Evolutionary conservation across 768 basidiomycete species (phyloP).

Genomic region (Podaxis rugospora): DNA sequence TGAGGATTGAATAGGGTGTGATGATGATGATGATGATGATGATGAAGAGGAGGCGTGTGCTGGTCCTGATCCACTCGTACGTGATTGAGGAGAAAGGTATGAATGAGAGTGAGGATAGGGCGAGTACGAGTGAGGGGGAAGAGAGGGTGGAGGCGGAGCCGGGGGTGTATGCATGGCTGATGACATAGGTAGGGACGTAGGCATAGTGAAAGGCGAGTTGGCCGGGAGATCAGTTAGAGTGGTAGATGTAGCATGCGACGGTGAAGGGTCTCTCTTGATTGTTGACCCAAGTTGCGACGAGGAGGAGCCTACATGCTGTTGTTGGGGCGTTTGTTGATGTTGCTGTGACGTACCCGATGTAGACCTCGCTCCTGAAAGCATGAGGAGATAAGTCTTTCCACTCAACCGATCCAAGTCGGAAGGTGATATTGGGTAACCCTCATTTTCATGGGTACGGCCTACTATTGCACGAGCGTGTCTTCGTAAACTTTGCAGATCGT

Average conservation of each 20-base stretch:
- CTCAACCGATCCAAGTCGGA: constrained; percentile 52
- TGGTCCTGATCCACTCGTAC: neutral
- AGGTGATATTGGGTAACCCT: constrained; percentile 26
- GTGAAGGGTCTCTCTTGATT: constrained; percentile 2
- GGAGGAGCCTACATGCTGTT: neutral
- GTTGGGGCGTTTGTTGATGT: neutral
- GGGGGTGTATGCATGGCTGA: neutral
- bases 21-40: neutral
- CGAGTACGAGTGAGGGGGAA: neutral
- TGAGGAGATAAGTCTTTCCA: constrained; percentile 39
- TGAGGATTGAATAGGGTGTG: neutral
- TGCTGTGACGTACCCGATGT: neutral
- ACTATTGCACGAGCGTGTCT: constrained; percentile 24
- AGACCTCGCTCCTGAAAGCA: constrained; percentile 11
- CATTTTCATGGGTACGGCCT: constrained; percentile 13
- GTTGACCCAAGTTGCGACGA: neutral
- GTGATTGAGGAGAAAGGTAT: neutral
- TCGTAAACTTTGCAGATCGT: constrained; percentile 42
- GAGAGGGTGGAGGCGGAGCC: neutral
- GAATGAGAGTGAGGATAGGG: neutral
- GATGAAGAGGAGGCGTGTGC: neutral
- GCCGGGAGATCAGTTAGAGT: constrained; percentile 11
- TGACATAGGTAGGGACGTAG: neutral
- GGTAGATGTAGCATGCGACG: constrained; percentile 9
- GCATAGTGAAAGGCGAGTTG: neutral